Evolutionary conservation across 2,329 filamentous ascomycete genomes (phyloP).

Genomic region (Apiospora arundinis): DNA sequence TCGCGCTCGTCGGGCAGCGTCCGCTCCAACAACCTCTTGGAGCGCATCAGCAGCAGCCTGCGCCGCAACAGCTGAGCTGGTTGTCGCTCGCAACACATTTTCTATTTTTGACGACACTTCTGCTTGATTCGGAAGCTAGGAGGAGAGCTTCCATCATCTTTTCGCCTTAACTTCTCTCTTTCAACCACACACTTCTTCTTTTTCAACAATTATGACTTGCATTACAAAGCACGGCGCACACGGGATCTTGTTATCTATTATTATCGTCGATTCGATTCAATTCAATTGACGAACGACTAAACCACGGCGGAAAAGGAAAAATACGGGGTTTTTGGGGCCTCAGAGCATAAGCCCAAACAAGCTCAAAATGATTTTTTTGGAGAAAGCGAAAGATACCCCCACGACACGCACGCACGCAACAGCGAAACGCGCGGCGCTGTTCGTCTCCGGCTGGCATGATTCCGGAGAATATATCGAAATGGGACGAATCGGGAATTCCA

Average conservation of each 20-base stretch:
- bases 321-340: conserved; percentile 35
- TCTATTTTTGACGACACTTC: too few relatives aligned
- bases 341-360: conserved; percentile 38
- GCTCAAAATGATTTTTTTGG: conserved; percentile 29
- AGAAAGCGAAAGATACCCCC: conserved; percentile 24
- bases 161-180: not conserved
- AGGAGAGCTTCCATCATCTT: not conserved
- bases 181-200: not conserved
- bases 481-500: conserved; percentile 20
- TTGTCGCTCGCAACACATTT: not conserved
- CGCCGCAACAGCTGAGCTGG: conserved; percentile 30
- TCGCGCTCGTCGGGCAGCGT: conserved; percentile 39
- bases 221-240: conserved; percentile 22
- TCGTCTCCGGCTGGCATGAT: conserved; percentile 36
- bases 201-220: not conserved
- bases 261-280: not conserved
- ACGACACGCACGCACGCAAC: conserved; percentile 22
- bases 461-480: conserved; percentile 32
- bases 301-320: conserved; percentile 20
- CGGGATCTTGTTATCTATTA: conserved; percentile 21
- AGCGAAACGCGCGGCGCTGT: too few relatives aligned
- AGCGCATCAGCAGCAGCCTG: conserved; percentile 45
- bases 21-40: conserved; percentile 43
- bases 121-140: not conserved
- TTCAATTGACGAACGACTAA: not conserved